These are phyloP conservation scores for Ustilago cynodontis DNA, from an alignment of 1,284 basidiomycete species.

Conservation along the genomic window DNA sequence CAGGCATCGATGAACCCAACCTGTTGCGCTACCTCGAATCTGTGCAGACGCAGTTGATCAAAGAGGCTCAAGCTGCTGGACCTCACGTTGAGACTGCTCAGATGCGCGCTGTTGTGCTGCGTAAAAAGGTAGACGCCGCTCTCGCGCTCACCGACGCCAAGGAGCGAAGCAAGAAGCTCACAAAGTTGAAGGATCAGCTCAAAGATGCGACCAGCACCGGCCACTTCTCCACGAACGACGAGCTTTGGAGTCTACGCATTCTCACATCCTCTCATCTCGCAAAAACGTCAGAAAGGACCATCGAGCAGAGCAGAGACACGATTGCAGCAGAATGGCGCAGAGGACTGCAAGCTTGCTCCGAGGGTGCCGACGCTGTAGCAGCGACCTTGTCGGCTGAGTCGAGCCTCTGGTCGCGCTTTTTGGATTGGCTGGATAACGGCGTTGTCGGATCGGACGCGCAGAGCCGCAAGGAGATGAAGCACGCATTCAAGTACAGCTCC, in stretches of 20 bases:
- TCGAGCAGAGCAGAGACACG: constrained; percentile 18
- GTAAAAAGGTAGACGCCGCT: constrained; percentile 27
- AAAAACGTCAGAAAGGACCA: constrained; percentile 13
- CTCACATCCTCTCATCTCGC: constrained; percentile 25
- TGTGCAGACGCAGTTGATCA: constrained; percentile 35
- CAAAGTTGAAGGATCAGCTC: constrained; percentile 26
- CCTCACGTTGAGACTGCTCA: constrained; percentile 33
- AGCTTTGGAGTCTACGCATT: constrained; percentile 50
- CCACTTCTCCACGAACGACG: constrained; percentile 31
- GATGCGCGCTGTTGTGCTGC: constrained; percentile 40
- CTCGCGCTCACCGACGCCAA: constrained; percentile 15
- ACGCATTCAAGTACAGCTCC: constrained; percentile 24
- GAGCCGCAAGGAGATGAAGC: constrained; percentile 30
- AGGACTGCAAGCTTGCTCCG: constrained; percentile 40
- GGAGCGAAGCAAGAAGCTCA: constrained; percentile 27
- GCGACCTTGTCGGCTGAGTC: constrained; percentile 12
- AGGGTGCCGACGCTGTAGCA: constrained; percentile 5
- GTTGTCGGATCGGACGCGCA: constrained; percentile 8
- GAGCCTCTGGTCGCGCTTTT: constrained; percentile 35
- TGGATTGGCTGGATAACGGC: constrained; percentile 45
- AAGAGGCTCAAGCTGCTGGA: constrained; percentile 42
- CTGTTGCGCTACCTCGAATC: constrained; percentile 51
- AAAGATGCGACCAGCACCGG: constrained; percentile 27
- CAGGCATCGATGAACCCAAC: constrained; percentile 56
- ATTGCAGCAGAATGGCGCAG: constrained; percentile 42